Percentiles rank a stretch among this genome's conserved stretches.
These are phyloP conservation scores for Castanea mollissima DNA, from an alignment of 306 rosid genomes.

Conservation along the genomic window DNA sequence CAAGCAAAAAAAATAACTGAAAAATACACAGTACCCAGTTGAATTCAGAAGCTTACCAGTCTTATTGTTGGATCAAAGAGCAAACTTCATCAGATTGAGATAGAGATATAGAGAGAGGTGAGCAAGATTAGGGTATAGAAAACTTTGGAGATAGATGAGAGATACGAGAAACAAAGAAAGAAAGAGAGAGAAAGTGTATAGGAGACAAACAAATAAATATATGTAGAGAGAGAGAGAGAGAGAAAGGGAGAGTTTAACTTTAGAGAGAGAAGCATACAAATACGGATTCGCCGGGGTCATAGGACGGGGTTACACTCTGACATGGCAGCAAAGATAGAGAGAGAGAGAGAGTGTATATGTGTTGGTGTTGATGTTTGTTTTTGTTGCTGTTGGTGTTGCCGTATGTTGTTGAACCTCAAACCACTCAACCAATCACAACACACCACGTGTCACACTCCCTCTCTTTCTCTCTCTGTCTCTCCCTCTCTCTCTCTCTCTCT, in stretches of 20 bases:
- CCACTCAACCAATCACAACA: conserved; percentile 30
- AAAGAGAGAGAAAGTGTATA: conserved; percentile 26
- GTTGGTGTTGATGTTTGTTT: conserved; percentile 32
- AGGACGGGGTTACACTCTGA: conserved; percentile 90
- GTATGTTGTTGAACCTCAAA: conserved; percentile 38
- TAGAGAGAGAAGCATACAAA: conserved; percentile 62
- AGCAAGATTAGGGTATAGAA: conserved; percentile 70
- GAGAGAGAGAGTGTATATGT: conserved; percentile 14
- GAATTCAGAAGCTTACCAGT: conserved; percentile 55
- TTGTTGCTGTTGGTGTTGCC: conserved; percentile 36
- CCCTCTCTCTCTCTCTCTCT: background rate
- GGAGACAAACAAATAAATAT: conserved; percentile 49
- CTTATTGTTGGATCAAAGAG: conserved; percentile 51
- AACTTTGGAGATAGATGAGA: conserved; percentile 36
- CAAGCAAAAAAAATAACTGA: conserved; percentile 16
- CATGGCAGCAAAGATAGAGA: conserved; percentile 77
- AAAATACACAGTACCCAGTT: conserved; percentile 15
- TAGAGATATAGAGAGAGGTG: conserved; percentile 10
- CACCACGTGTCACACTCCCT: conserved; percentile 51
- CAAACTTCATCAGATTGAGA: conserved; percentile 37
- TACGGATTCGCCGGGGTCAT: conserved; percentile 93
- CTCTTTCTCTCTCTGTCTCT: background rate
- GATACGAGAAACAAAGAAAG: conserved; percentile 56
- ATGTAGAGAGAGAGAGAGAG: conserved; percentile 37
- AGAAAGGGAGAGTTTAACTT: conserved; percentile 26